phyloP scores from a whole-genome alignment of 176 grass and related monocot genomes.

The Zea mays region Zm-B73-REFERENCE-NAM-5.0 NC_050099.1:172464001-172464500 shows the following conservation, averaged over 20 bases:
- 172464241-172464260: slow-evolving; percentile 29
- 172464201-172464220: slow-evolving; percentile 40
- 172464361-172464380: no score
- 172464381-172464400: no score
- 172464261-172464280: no score
- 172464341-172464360: no score
- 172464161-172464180: slow-evolving; percentile 34
- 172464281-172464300: no score
- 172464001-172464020: background rate
- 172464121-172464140: slow-evolving; percentile 34
- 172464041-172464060: slow-evolving; percentile 41
- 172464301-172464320: no score
- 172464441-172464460: no score
- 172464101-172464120: slow-evolving; percentile 34
- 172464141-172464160: background rate
- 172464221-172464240: slow-evolving; percentile 36
- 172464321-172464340: no score
- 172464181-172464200: slow-evolving; percentile 21
- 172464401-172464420: no score
- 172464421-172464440: no score
- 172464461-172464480: no score
- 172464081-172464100: slow-evolving; percentile 22
- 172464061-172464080: slow-evolving; percentile 26
- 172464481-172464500: no score
- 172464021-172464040: slow-evolving; percentile 14